A percentile compares a stretch with the other conserved stretches of the same genome.
These are phyloP conservation scores for Arabidopsis thaliana DNA, from an alignment of 345 rosid species.

Conservation along the genomic window TAIR10.1 NC_003074.8:10239001-10239500, in stretches of 20 bases:
- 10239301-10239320: background rate
- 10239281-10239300: background rate
- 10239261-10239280: background rate
- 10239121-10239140: slow-evolving; percentile 30
- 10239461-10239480: background rate
- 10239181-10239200: background rate
- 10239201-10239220: background rate
- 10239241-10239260: background rate
- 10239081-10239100: slow-evolving; percentile 7
- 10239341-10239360: background rate
- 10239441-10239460: background rate
- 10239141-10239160: slow-evolving; percentile 20
- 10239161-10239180: background rate
- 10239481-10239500: background rate
- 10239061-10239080: slow-evolving; percentile 5
- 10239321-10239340: background rate
- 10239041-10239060: background rate
- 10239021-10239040: background rate
- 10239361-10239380: background rate
- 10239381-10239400: slow-evolving; percentile 7
- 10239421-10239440: background rate
- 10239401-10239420: background rate
- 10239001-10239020: slow-evolving; percentile 4
- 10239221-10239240: background rate
- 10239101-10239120: background rate